Evolutionary conservation across 2,329 filamentous ascomycete species (phyloP).

Genomic region (Alternaria gansuensis): DNA sequence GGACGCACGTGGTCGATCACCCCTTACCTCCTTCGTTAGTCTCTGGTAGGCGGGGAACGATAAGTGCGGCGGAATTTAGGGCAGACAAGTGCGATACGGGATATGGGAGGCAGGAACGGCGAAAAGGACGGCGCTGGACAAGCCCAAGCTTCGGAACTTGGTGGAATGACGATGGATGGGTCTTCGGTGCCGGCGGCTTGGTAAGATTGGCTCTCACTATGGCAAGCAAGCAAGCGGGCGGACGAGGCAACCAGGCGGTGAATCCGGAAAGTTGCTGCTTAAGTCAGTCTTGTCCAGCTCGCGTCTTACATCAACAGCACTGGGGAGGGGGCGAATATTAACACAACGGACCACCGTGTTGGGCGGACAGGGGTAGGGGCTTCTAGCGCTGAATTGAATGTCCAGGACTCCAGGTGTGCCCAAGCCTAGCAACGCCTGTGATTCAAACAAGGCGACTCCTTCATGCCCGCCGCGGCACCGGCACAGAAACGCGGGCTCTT

Average conservation of each 20-base stretch:
- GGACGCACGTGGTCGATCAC: slow-evolving; percentile 27
- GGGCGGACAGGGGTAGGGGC: slow-evolving; percentile 41
- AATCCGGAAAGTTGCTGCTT: slow-evolving; percentile 23
- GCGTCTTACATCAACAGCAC: slow-evolving; percentile 17
- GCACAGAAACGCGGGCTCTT: slow-evolving; percentile 44
- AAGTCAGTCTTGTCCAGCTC: slow-evolving; percentile 41
- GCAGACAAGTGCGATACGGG: slow-evolving; percentile 26
- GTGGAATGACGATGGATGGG: slow-evolving; percentile 30
- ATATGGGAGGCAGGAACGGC: slow-evolving; percentile 21
- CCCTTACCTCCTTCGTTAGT: slow-evolving; percentile 28
- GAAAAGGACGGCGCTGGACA: slow-evolving; percentile 19
- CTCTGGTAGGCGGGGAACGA: slow-evolving; percentile 25
- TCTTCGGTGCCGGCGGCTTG: slow-evolving; percentile 28
- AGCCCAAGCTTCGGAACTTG: slow-evolving; percentile 27
- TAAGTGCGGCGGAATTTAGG: slow-evolving; percentile 26
- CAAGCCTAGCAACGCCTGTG: slow-evolving; percentile 23
- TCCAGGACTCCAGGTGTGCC: slow-evolving; percentile 22
- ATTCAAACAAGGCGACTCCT: slow-evolving; percentile 31
- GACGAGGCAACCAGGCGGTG: slow-evolving; percentile 14
- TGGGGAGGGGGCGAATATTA: slow-evolving; percentile 32
- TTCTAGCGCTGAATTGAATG: slow-evolving; percentile 35
- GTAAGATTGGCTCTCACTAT: slow-evolving; percentile 34
- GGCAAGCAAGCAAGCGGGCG: slow-evolving; percentile 10
- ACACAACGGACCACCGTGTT: slow-evolving; percentile 37
- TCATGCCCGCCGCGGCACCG: slow-evolving; percentile 43